phyloP scores from a whole-genome alignment of 768 basidiomycete genomes.

The Megacollybia marginata region DNA sequence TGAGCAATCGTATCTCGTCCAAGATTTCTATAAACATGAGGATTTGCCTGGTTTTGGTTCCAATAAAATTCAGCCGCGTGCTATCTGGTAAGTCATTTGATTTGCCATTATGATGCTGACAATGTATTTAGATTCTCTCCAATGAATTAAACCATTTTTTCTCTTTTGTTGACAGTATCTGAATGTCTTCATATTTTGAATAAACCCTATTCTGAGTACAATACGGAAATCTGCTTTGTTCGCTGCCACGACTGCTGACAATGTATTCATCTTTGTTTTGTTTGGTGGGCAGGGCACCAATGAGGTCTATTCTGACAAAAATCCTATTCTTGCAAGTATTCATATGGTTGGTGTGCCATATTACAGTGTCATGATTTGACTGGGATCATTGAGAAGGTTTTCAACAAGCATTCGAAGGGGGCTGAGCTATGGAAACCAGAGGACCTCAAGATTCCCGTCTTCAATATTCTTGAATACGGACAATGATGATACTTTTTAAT shows the following conservation, averaged over 20 bases:
- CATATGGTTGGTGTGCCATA: constrained; percentile 89
- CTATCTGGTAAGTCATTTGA: no score
- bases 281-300: constrained; percentile 99
- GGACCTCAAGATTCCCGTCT: constrained; percentile 79
- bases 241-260: constrained; percentile 46
- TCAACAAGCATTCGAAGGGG: constrained; percentile 65
- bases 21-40: no score
- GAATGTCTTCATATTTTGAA: no score
- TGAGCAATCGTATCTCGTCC: no score
- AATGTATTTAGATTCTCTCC: no score
- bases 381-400: constrained; percentile 67
- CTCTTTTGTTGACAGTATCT: no score
- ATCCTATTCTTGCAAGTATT: constrained; percentile 89
- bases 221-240: constrained; percentile 74
- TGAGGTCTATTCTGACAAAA: constrained; percentile 98
- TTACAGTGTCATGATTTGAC: constrained; percentile 83
- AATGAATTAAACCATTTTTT: no score
- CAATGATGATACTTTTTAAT: constrained; percentile 57
- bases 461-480: constrained; percentile 93
- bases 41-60: no score
- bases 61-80: no score
- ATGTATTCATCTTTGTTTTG: constrained; percentile 79
- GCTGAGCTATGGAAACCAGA: constrained; percentile 70
- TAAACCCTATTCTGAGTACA: no score
- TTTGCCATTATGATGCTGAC: no score